Evolutionary conservation across 2,329 filamentous ascomycete genomes (phyloP).

Genomic region (Teratosphaeria pseudoeucalypti): DNA sequence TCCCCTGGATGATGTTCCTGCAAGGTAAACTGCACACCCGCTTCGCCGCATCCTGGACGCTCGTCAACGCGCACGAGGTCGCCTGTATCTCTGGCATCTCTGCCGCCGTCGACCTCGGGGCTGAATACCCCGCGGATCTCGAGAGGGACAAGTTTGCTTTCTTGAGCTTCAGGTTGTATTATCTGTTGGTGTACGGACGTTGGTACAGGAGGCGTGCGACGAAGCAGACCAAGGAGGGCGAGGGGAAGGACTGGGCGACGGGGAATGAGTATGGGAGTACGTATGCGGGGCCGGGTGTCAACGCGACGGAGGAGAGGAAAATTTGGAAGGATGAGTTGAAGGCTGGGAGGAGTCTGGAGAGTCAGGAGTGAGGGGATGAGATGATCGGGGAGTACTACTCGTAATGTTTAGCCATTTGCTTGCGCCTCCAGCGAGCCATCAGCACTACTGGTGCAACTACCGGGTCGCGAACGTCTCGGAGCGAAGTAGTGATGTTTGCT

Average conservation of each 20-base stretch:
- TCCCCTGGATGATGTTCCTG: constrained; percentile 63
- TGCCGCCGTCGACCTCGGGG: constrained; percentile 59
- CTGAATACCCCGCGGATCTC: constrained; percentile 51
- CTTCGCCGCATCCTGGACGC: constrained; percentile 58
- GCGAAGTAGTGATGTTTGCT: too few relatives aligned
- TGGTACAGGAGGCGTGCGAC: constrained; percentile 44
- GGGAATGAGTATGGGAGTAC: constrained; percentile 48
- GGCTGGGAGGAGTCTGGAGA: constrained; percentile 23
- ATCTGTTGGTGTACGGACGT: constrained; percentile 49
- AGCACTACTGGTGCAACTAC: too few relatives aligned
- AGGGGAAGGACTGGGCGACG: constrained; percentile 46
- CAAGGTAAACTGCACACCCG: constrained; percentile 54
- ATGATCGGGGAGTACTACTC: too few relatives aligned
- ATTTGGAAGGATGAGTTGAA: constrained; percentile 43
- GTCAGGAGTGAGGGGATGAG: neutral
- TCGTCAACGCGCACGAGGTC: constrained; percentile 60
- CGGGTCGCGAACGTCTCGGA: too few relatives aligned
- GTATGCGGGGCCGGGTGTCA: constrained; percentile 50
- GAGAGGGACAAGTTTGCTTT: constrained; percentile 54
- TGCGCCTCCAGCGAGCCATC: too few relatives aligned
- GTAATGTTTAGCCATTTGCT: too few relatives aligned
- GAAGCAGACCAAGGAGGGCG: constrained; percentile 30
- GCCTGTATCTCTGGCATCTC: constrained; percentile 62
- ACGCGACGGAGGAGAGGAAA: constrained; percentile 38
- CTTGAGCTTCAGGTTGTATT: constrained; percentile 51